Conservation (phyloP, 1,139 yeast species). For the Yamadazyma songkhlaensis region DNA sequence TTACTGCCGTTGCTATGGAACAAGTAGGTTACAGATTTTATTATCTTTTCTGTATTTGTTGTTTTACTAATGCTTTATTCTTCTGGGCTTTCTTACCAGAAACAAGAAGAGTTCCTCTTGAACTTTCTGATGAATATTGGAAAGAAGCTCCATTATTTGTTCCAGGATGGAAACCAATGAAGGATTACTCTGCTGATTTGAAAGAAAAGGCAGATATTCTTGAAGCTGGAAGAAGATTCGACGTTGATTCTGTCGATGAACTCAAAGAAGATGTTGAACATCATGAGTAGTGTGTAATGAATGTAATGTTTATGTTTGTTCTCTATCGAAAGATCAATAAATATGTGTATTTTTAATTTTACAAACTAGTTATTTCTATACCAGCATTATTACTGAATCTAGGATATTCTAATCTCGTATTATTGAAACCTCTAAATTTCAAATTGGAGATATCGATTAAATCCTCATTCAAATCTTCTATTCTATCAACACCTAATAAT, state of each 20-base stretch:
- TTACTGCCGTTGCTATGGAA: constrained; percentile 31
- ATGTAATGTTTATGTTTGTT: too few relatives aligned
- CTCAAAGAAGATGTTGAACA: constrained; percentile 15
- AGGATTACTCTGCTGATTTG: constrained; percentile 16
- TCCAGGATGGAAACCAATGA: constrained; percentile 19
- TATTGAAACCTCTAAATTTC: constrained; percentile 4
- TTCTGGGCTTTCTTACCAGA: constrained; percentile 27
- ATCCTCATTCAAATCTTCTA: constrained; percentile 8
- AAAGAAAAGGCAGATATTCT: constrained; percentile 13
- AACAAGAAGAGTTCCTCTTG: constrained; percentile 23
- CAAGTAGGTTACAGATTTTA: constrained; percentile 14
- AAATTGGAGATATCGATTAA: constrained; percentile 5
- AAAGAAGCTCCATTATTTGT: constrained; percentile 18
- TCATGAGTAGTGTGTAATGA: constrained; percentile 6
- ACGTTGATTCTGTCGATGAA: constrained; percentile 12
- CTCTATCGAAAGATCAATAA: too few relatives aligned
- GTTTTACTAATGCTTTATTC: constrained; percentile 23
- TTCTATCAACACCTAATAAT: constrained; percentile 10
- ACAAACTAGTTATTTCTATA: not conserved
- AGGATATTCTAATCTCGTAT: constrained; percentile 1
- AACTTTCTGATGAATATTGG: constrained; percentile 23
- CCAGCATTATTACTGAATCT: constrained; percentile 2
- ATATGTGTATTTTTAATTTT: not conserved
- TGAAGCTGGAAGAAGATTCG: constrained; percentile 13
- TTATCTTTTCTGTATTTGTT: constrained; percentile 19